phyloP scores from a whole-genome alignment of 202 grass and related monocot genomes.

The Panicum virgatum region DNA sequence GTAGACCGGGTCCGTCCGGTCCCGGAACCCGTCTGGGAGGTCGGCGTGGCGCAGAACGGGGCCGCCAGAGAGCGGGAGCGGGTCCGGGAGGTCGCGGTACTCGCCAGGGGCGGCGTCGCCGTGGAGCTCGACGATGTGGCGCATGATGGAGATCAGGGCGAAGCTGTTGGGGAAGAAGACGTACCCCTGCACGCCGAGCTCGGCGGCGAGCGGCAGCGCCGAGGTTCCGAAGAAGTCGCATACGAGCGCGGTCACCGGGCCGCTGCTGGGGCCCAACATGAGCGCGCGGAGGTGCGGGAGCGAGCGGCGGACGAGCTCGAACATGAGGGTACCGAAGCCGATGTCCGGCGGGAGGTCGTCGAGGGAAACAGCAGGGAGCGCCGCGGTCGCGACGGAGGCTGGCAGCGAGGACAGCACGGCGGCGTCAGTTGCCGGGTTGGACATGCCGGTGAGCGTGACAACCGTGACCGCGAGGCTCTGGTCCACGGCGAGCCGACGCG shows the following conservation, averaged over 20 bases:
- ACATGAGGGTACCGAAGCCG: slow-evolving; percentile 22
- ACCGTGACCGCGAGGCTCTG: slow-evolving; percentile 45
- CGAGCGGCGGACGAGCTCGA: slow-evolving; percentile 29
- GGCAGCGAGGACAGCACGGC: slow-evolving; percentile 37
- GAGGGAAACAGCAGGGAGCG: slow-evolving; percentile 32
- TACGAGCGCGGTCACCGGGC: slow-evolving; percentile 32
- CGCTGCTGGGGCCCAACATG: background rate
- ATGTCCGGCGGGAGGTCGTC: slow-evolving; percentile 23
- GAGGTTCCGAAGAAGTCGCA: slow-evolving; percentile 50
- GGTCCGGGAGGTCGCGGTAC: slow-evolving; percentile 40
- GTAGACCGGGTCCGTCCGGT: background rate
- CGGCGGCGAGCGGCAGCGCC: slow-evolving; percentile 41
- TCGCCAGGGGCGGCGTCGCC: slow-evolving; percentile 27
- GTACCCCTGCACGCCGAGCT: slow-evolving; percentile 46
- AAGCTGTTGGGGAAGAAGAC: slow-evolving; percentile 58
- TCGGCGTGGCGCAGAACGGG: slow-evolving; percentile 30
- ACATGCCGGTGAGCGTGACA: slow-evolving; percentile 29
- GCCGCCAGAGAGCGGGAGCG: slow-evolving; percentile 41
- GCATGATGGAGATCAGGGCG: slow-evolving; percentile 39
- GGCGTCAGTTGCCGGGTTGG: slow-evolving; percentile 30
- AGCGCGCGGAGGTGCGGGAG: slow-evolving; percentile 38
- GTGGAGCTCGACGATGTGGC: slow-evolving; percentile 16
- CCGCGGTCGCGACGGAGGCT: background rate
- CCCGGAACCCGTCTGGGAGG: slow-evolving; percentile 24
- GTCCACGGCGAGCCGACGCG: slow-evolving; percentile 11